Base-by-base conservation (phyloP, 768 basidiomycete genomes). In the Guyanaporus albipodus region DNA sequence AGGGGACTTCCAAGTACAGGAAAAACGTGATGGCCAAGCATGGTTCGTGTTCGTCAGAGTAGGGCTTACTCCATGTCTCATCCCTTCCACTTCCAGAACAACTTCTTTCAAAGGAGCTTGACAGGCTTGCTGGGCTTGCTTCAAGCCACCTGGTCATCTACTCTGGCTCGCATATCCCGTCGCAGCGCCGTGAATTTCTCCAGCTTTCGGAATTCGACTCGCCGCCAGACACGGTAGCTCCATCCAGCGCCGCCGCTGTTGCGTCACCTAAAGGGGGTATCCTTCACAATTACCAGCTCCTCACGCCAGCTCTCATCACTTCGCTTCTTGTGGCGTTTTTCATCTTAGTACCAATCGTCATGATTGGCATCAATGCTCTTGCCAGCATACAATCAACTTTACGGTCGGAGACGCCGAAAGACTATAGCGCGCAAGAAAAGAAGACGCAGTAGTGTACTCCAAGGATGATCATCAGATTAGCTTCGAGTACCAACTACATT, bases 371-470 rank as follows among this genome's bases (percentile, higher is more conserved):
- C 42, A 72, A 67, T 18, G 79, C 87, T 0, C 73, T 91, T 32
- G 76, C 84, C 18, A 83, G 83, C 55, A 87, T 91, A 49, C 85
- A 89, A 61, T 82, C 78, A 37, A 81, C 87, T 1, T 56, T 84
- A 38, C 72, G 79, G 28, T 73, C 76, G 29, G 84, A 85, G 48
- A 67, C 73, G 8, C 80, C 83, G 15, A 87, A 82, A 65, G 78
- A 78, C 7, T 87, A 76, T 58, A 80, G 67, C 57, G 81, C 85
- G 6, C 71, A 73, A 40, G 86, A 87, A 62, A 88, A 74, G 73
- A 91, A 91, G 76, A 80, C 70, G 54, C 86, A 90, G 71, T 89
- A 75, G 63, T 48, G 63, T 48, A 46, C 35, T 42, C 38, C 50
- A 54, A 57, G 47, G 58, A 44, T 51, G 26, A 38, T 34, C 33